These are phyloP conservation scores for Lanzia echinophila DNA, from an alignment of 2,329 filamentous ascomycete genomes.

Conservation along the genomic window DNA sequence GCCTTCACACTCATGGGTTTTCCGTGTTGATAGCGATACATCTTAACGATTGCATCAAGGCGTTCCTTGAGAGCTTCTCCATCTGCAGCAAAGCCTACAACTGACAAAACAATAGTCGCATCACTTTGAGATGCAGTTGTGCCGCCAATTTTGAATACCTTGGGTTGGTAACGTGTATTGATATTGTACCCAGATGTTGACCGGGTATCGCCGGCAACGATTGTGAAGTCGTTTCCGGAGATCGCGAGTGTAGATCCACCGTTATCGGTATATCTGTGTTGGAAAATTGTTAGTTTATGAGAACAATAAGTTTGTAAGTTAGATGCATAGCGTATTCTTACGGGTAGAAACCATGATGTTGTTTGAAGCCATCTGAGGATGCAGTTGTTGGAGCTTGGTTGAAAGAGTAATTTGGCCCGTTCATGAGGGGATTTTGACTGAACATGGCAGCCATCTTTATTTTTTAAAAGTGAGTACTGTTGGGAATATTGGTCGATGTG, in stretches of 20 bases:
- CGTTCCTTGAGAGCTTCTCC: conserved; percentile 90
- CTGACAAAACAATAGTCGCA: conserved; percentile 81
- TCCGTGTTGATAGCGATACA: conserved; percentile 97
- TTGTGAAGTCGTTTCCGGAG: conserved; percentile 86
- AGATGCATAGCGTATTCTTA: conserved; percentile 41
- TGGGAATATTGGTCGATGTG: conserved; percentile 3
- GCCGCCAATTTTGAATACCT: conserved; percentile 95
- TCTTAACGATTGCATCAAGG: conserved; percentile 91
- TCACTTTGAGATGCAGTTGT: conserved; percentile 79
- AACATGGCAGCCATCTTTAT: conserved; percentile 62
- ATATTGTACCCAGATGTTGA: conserved; percentile 97
- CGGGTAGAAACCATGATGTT: conserved; percentile 85
- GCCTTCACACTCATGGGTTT: conserved; percentile 93
- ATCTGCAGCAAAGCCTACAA: conserved; percentile 93
- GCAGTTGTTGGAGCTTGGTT: conserved; percentile 50
- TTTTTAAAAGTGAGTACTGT: not conserved
- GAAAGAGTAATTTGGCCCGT: conserved; percentile 64
- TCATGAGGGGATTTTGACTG: conserved; percentile 62
- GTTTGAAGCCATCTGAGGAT: conserved; percentile 48
- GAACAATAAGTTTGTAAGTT: not conserved
- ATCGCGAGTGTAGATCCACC: conserved; percentile 95
- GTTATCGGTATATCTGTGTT: conserved; percentile 84
- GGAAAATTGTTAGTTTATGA: conserved; percentile 10
- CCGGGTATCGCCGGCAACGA: conserved; percentile 95
- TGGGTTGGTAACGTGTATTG: conserved; percentile 91